Evolutionary conservation across 2,329 filamentous ascomycete species (phyloP).

Genomic region (Botryosphaeria dothidea): DNA sequence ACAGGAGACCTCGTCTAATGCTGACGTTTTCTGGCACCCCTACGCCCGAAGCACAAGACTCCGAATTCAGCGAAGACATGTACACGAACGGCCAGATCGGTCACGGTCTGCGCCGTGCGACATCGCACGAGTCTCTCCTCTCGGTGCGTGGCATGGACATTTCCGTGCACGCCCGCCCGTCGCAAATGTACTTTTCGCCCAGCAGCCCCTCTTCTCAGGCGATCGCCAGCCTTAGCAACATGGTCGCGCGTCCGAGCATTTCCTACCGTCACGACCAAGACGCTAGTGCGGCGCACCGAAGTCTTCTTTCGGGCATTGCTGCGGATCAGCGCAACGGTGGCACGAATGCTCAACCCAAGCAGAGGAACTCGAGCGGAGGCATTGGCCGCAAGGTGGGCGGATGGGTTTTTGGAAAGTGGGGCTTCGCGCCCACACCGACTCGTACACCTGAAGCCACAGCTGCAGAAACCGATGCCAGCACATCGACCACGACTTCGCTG

Average conservation of each 20-base stretch:
- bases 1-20: not conserved
- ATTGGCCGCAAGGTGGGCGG: conserved; percentile 61
- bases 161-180: conserved; percentile 74
- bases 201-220: conserved; percentile 33
- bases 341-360: conserved; percentile 6
- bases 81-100: conserved; percentile 37
- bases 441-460: conserved; percentile 6
- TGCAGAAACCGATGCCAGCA: not conserved
- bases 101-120: conserved; percentile 32
- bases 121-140: conserved; percentile 87
- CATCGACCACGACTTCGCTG: conserved; percentile 21
- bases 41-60: conserved; percentile 13
- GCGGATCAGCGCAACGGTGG: conserved; percentile 22
- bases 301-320: conserved; percentile 38
- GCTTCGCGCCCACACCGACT: conserved; percentile 45
- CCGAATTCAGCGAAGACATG: conserved; percentile 6
- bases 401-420: conserved; percentile 67
- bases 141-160: conserved; percentile 88
- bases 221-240: conserved; percentile 37
- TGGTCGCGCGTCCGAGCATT: conserved; percentile 36
- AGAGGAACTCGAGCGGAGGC: conserved; percentile 21
- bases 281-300: conserved; percentile 56
- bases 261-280: conserved; percentile 48
- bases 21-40: not conserved
- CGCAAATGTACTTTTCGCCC: conserved; percentile 64